Conservation (phyloP, 2,329 filamentous ascomycete genomes). For the Juglanconis sp. region DNA sequence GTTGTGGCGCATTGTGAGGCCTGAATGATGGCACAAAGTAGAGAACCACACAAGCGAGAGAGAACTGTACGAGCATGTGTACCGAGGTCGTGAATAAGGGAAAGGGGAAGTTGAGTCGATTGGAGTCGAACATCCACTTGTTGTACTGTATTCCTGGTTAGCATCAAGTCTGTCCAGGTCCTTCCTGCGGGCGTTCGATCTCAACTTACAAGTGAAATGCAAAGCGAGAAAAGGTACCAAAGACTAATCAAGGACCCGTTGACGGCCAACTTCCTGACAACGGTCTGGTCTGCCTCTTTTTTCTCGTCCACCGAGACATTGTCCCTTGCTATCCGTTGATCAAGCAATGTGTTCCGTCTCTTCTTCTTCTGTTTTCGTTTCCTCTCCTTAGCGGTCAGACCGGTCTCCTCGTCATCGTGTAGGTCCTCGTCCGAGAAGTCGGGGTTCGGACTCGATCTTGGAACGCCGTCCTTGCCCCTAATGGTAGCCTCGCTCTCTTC, state of each 20-base stretch:
- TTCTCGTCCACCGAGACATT: slow-evolving; percentile 68
- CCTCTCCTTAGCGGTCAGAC: slow-evolving; percentile 72
- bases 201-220: slow-evolving; percentile 77
- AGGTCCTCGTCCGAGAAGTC: slow-evolving; percentile 69
- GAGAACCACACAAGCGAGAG: slow-evolving; percentile 72
- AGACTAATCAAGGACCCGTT: slow-evolving; percentile 80
- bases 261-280: slow-evolving; percentile 65
- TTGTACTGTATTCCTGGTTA: slow-evolving; percentile 66
- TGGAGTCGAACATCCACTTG: slow-evolving; percentile 97
- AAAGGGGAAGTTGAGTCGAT: slow-evolving; percentile 84
- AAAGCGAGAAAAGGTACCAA: slow-evolving; percentile 90
- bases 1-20: slow-evolving; percentile 48
- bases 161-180: neutral
- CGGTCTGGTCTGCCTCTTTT: slow-evolving; percentile 70
- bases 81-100: slow-evolving; percentile 92
- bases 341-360: slow-evolving; percentile 64
- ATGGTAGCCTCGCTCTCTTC: slow-evolving; percentile 35
- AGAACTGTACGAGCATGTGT: slow-evolving; percentile 95
- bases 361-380: slow-evolving; percentile 64
- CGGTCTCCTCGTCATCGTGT: slow-evolving; percentile 86
- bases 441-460: slow-evolving; percentile 27
- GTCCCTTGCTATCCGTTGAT: slow-evolving; percentile 64
- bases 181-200: neutral
- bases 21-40: slow-evolving; percentile 80
- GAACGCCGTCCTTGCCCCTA: slow-evolving; percentile 18